Conservation (phyloP, 2,329 filamentous ascomycete species). For the Nigrospora oryzae region DNA sequence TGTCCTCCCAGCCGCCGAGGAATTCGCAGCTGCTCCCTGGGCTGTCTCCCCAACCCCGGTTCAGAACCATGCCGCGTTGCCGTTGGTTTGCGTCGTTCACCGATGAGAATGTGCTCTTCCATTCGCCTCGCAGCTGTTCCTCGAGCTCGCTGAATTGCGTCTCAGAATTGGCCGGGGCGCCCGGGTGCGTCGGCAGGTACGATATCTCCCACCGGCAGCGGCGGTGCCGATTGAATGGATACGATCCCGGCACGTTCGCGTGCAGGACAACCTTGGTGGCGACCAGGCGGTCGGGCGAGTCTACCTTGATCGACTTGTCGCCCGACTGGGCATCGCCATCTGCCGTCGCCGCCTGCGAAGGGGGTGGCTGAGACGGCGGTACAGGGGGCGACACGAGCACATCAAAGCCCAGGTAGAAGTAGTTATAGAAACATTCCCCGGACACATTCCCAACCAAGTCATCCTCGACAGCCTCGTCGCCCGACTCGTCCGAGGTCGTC, state of each 20-base stretch:
- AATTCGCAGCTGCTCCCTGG: slow-evolving; percentile 84
- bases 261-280: slow-evolving; percentile 91
- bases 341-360: slow-evolving; percentile 26
- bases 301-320: slow-evolving; percentile 27
- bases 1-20: slow-evolving; percentile 80
- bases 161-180: slow-evolving; percentile 59
- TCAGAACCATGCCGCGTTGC: slow-evolving; percentile 76
- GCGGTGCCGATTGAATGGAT: slow-evolving; percentile 91
- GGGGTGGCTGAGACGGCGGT: slow-evolving; percentile 54
- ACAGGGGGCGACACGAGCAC: slow-evolving; percentile 77
- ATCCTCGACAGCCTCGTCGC: slow-evolving; percentile 51
- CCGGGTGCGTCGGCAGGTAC: slow-evolving; percentile 41
- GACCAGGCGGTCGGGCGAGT: slow-evolving; percentile 58
- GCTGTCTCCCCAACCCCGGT: slow-evolving; percentile 85
- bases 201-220: slow-evolving; percentile 78
- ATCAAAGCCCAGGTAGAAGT: slow-evolving; percentile 93
- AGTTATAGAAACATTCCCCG: slow-evolving; percentile 89
- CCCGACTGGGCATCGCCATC: slow-evolving; percentile 15
- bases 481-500: slow-evolving; percentile 61
- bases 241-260: slow-evolving; percentile 89
- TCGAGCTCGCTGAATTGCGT: slow-evolving; percentile 70
- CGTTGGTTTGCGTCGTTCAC: slow-evolving; percentile 40
- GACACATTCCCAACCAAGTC: slow-evolving; percentile 45
- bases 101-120: slow-evolving; percentile 57
- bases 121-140: slow-evolving; percentile 56